These are phyloP conservation scores for Dothistroma pini DNA, from an alignment of 2,329 filamentous ascomycete genomes.

Conservation along the genomic window DNA sequence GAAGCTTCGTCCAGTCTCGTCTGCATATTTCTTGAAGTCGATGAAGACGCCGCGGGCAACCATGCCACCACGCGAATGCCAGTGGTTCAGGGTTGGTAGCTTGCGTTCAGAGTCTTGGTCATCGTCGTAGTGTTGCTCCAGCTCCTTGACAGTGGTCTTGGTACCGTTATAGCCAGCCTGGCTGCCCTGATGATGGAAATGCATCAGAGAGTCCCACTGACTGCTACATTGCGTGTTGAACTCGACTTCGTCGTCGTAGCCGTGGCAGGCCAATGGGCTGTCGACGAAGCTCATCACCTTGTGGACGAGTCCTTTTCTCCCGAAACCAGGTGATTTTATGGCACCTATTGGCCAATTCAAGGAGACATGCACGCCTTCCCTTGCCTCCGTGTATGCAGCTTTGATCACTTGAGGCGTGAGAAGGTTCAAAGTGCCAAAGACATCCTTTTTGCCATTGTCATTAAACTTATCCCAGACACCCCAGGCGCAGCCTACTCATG, in stretches of 20 bases:
- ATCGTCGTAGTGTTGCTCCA: slow-evolving; percentile 28
- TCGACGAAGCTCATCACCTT: slow-evolving; percentile 35
- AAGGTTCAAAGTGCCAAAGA: slow-evolving; percentile 45
- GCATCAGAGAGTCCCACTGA: slow-evolving; percentile 48
- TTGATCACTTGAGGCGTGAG: slow-evolving; percentile 44
- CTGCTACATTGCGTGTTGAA: slow-evolving; percentile 47
- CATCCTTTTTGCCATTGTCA: slow-evolving; percentile 38
- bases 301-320: slow-evolving; percentile 35
- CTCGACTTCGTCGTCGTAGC: slow-evolving; percentile 45
- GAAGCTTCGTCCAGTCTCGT: slow-evolving; percentile 52
- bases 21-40: slow-evolving; percentile 58
- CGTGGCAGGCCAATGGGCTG: slow-evolving; percentile 35
- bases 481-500: slow-evolving; percentile 36
- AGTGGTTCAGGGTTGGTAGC: slow-evolving; percentile 40
- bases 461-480: slow-evolving; percentile 41
- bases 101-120: slow-evolving; percentile 29
- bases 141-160: slow-evolving; percentile 30
- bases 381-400: slow-evolving; percentile 42
- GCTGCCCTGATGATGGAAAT: slow-evolving; percentile 39
- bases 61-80: slow-evolving; percentile 51
- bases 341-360: slow-evolving; percentile 39
- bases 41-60: slow-evolving; percentile 56
- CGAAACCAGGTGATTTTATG: slow-evolving; percentile 38
- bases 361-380: slow-evolving; percentile 41
- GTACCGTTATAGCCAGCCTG: slow-evolving; percentile 51